A percentile compares a stretch with the other conserved stretches of the same genome.
phyloP scores from a whole-genome alignment of 768 basidiomycete species.

The Leucogyrophana mollusca region DNA sequence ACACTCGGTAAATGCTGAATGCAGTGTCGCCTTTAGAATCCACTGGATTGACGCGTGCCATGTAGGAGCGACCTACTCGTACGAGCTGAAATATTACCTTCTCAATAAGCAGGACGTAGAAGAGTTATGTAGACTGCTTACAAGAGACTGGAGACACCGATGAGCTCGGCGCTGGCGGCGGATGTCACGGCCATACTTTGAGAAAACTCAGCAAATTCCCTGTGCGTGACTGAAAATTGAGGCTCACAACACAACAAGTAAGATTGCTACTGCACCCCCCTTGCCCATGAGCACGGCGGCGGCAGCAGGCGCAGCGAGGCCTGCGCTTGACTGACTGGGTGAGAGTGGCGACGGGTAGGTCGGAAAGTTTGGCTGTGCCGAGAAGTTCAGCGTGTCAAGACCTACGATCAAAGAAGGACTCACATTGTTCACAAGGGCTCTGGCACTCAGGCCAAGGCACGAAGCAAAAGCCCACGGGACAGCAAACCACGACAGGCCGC shows the following conservation, averaged over 20 bases:
- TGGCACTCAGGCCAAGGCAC: conserved; percentile 43
- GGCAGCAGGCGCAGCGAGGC: conserved; percentile 46
- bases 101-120: conserved; percentile 2
- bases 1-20: conserved; percentile 37
- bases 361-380: conserved; percentile 45
- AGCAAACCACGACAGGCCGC: conserved; percentile 57
- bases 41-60: not conserved
- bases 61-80: conserved; percentile 36
- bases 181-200: conserved; percentile 46
- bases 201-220: not conserved
- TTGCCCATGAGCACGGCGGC: conserved; percentile 46
- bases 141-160: conserved; percentile 44
- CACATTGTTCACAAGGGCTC: conserved; percentile 33
- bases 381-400: not conserved
- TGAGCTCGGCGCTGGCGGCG: conserved; percentile 44
- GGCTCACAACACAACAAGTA: conserved; percentile 41
- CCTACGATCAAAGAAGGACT: conserved; percentile 1
- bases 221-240: not conserved
- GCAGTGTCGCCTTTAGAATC: not conserved
- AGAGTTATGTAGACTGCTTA: conserved; percentile 20
- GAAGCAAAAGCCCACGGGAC: conserved; percentile 53
- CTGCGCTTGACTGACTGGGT: conserved; percentile 37
- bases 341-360: conserved; percentile 48
- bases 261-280: conserved; percentile 40
- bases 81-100: conserved; percentile 31